These are phyloP conservation scores for Calonectria naviculata DNA, from an alignment of 2,329 filamentous ascomycete species.

Conservation along the genomic window DNA sequence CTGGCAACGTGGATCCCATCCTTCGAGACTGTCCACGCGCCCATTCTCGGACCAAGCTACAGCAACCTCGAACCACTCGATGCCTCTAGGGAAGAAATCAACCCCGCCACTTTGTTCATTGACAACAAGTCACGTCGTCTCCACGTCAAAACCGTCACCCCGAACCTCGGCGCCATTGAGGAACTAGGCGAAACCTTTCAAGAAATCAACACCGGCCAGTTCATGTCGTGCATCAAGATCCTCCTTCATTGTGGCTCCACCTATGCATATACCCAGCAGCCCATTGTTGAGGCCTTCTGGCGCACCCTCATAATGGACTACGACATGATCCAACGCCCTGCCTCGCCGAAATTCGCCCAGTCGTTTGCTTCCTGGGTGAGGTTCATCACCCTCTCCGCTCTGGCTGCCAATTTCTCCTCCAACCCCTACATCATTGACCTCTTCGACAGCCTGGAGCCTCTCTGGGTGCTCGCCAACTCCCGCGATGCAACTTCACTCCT, in stretches of 20 bases:
- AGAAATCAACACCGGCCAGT: conserved; percentile 17
- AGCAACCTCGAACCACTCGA: conserved; percentile 21
- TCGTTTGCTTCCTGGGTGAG: conserved; percentile 31
- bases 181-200: conserved; percentile 24
- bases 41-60: conserved; percentile 26
- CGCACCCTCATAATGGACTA: conserved; percentile 40
- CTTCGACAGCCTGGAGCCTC: conserved; percentile 31
- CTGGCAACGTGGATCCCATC: conserved; percentile 36
- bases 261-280: conserved; percentile 32
- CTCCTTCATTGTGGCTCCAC: conserved; percentile 34
- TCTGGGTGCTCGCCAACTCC: conserved; percentile 35
- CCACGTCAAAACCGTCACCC: conserved; percentile 26
- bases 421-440: conserved; percentile 27
- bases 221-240: conserved; percentile 28
- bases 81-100: not conserved
- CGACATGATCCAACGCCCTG: conserved; percentile 32
- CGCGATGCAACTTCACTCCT: conserved; percentile 30
- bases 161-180: conserved; percentile 32
- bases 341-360: conserved; percentile 20
- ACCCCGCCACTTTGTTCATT: conserved; percentile 19
- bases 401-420: conserved; percentile 1
- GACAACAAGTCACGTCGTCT: conserved; percentile 16
- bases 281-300: conserved; percentile 41
- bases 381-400: conserved; percentile 24
- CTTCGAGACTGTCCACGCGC: conserved; percentile 31